A percentile compares a stretch with the other conserved stretches of the same genome.
These are phyloP conservation scores for Xerocomus nothofagi DNA, from an alignment of 1,284 basidiomycete genomes.

Conservation along the genomic window DNA sequence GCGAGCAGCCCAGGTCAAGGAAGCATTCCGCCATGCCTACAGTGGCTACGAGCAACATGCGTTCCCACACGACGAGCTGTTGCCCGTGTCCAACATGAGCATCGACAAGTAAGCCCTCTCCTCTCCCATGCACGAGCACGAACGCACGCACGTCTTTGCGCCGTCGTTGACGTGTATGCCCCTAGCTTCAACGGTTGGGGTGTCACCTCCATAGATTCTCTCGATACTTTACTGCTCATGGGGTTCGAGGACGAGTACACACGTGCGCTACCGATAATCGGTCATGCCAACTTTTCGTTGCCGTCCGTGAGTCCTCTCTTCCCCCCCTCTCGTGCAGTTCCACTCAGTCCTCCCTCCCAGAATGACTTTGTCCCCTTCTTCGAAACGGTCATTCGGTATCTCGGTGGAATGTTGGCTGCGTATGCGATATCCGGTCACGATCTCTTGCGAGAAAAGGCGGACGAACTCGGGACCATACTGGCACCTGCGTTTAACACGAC, in stretches of 20 bases:
- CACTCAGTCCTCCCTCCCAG: conserved; percentile 18
- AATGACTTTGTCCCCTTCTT: conserved; percentile 59
- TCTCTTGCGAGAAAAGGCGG: conserved; percentile 50
- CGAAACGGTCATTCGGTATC: conserved; percentile 85
- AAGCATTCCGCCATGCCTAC: conserved; percentile 65
- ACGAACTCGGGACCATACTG: conserved; percentile 50
- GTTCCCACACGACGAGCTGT: conserved; percentile 59
- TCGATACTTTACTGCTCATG: conserved; percentile 91
- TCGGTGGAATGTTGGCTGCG: conserved; percentile 81
- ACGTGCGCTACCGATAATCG: conserved; percentile 68
- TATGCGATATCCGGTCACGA: conserved; percentile 66
- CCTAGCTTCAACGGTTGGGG: conserved; percentile 83
- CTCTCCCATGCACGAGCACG: background rate
- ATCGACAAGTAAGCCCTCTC: conserved; percentile 50
- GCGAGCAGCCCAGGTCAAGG: conserved; percentile 57
- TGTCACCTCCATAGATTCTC: conserved; percentile 75
- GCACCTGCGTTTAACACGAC: conserved; percentile 53
- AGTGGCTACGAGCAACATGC: conserved; percentile 57
- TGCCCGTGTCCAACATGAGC: conserved; percentile 46
- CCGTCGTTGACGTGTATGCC: conserved; percentile 7
- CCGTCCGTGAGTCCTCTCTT: conserved; percentile 29
- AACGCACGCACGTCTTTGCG: background rate
- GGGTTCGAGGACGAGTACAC: conserved; percentile 75
- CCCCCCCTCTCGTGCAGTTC: background rate
- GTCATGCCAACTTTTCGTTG: conserved; percentile 60